A percentile compares a stretch with the other conserved stretches of the same genome.
Conservation (phyloP, 352 stramenopile species). For the Phytophthora boehmeriae region DNA sequence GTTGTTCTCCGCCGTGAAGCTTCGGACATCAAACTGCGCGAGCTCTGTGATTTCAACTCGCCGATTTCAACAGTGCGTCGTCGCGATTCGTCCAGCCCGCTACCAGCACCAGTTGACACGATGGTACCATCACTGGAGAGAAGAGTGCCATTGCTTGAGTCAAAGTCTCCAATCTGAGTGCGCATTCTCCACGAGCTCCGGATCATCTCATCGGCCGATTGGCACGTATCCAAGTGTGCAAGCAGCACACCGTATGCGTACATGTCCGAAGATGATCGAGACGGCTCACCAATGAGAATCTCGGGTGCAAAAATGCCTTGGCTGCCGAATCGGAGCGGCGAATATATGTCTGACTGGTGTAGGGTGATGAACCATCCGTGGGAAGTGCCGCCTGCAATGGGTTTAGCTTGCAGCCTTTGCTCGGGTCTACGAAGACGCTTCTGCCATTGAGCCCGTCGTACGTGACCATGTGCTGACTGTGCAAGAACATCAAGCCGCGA, state of each 20-base stretch:
- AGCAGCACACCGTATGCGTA: conserved; percentile 78
- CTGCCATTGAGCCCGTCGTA: conserved; percentile 74
- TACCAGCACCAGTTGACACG: conserved; percentile 23
- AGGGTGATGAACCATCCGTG: conserved; percentile 38
- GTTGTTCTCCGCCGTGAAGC: conserved; percentile 41
- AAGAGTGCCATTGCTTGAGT: conserved; percentile 34
- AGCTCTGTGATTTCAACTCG: conserved; percentile 14
- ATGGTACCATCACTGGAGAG: conserved; percentile 37
- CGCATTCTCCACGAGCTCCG: conserved; percentile 60
- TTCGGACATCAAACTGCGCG: conserved; percentile 28
- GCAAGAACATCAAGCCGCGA: conserved; percentile 75
- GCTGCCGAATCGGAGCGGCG: conserved; percentile 32
- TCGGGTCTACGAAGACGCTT: conserved; percentile 74
- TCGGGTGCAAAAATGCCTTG: conserved; percentile 62
- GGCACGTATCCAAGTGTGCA: conserved; percentile 58
- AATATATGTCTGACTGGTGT: conserved; percentile 35
- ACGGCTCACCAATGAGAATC: conserved; percentile 49
- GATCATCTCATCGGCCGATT: conserved; percentile 72
- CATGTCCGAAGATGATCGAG: conserved; percentile 65
- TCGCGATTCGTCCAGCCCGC: conserved; percentile 26
- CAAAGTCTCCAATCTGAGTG: conserved; percentile 38
- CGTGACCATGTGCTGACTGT: conserved; percentile 70
- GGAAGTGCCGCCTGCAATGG: conserved; percentile 71
- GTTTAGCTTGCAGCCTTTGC: conserved; percentile 82
- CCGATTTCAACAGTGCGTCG: conserved; percentile 35